Evolutionary conservation across 2,329 filamentous ascomycete genomes (phyloP).

Genomic region (Penicillium sp.): DNA sequence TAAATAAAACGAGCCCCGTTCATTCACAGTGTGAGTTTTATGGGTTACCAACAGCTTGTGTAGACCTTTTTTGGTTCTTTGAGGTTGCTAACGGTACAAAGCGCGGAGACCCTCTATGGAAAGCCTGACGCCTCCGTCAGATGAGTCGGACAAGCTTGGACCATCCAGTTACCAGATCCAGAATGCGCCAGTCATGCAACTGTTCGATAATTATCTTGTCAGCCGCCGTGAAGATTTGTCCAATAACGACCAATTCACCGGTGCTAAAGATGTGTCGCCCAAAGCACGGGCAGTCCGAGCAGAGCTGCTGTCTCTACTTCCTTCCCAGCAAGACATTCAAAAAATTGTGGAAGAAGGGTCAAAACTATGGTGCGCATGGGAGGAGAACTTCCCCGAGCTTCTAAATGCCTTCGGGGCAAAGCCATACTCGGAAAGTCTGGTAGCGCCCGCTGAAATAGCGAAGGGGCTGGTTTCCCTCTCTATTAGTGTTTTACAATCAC

Average conservation of each 20-base stretch:
- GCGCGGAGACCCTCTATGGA: slow-evolving; percentile 2
- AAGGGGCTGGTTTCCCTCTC: slow-evolving; percentile 47
- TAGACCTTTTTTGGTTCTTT: neutral
- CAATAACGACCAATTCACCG: slow-evolving; percentile 23
- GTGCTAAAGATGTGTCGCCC: slow-evolving; percentile 24
- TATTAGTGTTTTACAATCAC: slow-evolving; percentile 44
- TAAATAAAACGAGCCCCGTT: slow-evolving; percentile 24
- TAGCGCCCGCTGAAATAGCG: slow-evolving; percentile 39
- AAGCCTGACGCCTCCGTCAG: slow-evolving; percentile 8
- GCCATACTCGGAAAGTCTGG: slow-evolving; percentile 10
- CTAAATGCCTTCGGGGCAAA: slow-evolving; percentile 5
- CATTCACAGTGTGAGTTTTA: slow-evolving; percentile 5
- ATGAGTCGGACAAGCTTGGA: slow-evolving; percentile 20
- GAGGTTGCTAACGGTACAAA: slow-evolving; percentile 1
- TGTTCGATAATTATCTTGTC: slow-evolving; percentile 41
- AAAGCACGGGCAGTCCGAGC: slow-evolving; percentile 27
- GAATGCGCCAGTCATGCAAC: slow-evolving; percentile 36
- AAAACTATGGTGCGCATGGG: slow-evolving; percentile 34
- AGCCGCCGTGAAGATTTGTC: slow-evolving; percentile 30
- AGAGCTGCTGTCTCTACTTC: slow-evolving; percentile 36
- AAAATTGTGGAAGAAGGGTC: slow-evolving; percentile 32
- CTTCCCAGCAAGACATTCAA: slow-evolving; percentile 30
- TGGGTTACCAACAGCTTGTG: neutral
- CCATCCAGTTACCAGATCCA: slow-evolving; percentile 29
- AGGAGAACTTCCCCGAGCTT: slow-evolving; percentile 36